These are phyloP conservation scores for Seiridium cupressi DNA, from an alignment of 2,329 filamentous ascomycete species.

Conservation along the genomic window DNA sequence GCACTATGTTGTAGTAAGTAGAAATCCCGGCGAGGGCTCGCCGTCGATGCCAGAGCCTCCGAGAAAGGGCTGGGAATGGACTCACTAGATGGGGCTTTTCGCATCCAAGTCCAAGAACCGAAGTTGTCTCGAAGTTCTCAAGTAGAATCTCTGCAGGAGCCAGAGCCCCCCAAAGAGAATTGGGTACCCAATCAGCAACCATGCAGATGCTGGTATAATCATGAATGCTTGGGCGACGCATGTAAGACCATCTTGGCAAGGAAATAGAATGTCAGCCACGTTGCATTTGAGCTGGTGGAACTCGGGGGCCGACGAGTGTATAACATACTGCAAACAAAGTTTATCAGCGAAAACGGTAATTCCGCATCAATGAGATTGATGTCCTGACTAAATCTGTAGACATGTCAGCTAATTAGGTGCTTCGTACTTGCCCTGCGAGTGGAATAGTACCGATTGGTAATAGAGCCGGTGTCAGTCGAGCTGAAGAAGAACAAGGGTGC, in stretches of 20 bases:
- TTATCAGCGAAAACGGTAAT: constrained; percentile 3
- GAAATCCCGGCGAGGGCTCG: too few species aligned
- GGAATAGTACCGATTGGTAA: constrained; percentile 30
- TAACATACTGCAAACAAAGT: constrained; percentile 3
- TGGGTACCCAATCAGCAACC: constrained; percentile 8
- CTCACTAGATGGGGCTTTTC: constrained; percentile 36
- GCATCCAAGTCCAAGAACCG: constrained; percentile 44
- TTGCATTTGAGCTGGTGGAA: too few species aligned
- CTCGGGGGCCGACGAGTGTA: neutral
- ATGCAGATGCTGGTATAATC: constrained; percentile 9
- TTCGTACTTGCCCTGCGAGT: neutral
- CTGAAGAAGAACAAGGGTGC: constrained; percentile 19
- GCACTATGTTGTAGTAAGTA: constrained; percentile 16
- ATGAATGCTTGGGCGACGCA: constrained; percentile 6
- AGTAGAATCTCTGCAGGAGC: constrained; percentile 42
- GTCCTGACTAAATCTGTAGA: constrained; percentile 17
- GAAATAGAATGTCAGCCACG: too few species aligned
- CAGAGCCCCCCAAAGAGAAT: constrained; percentile 28
- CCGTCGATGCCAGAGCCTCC: too few species aligned
- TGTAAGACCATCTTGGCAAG: constrained; percentile 33
- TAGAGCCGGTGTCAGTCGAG: constrained; percentile 1
- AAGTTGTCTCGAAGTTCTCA: constrained; percentile 44
- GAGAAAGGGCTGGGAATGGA: neutral
- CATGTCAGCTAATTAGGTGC: neutral
- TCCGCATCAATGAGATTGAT: constrained; percentile 3